A percentile compares a stretch with the other conserved stretches of the same genome.
Evolutionary conservation across 169 alveolate genomes (phyloP).

Genomic region (Plasmodium gaboni): DNA sequence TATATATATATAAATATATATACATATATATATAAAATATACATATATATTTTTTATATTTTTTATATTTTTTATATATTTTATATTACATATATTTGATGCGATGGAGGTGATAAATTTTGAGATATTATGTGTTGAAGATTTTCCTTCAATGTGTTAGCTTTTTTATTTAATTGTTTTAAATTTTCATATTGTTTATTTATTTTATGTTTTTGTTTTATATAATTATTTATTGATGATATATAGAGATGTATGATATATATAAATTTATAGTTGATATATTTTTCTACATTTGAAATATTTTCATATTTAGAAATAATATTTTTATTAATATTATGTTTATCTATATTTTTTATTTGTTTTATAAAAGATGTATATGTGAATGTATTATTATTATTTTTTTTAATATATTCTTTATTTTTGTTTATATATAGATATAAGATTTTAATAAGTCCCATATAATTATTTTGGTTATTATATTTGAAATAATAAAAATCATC

Average conservation of each 20-base stretch:
- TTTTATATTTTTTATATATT: neutral
- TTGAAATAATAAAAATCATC: conserved; percentile 42
- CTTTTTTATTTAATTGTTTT: neutral
- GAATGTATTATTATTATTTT: conserved; percentile 1
- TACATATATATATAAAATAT: neutral
- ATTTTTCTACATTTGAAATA: conserved; percentile 46
- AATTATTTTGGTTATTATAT: conserved; percentile 15
- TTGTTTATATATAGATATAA: conserved; percentile 37
- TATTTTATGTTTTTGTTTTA: conserved; percentile 13
- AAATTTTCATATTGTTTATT: neutral
- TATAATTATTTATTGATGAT: conserved; percentile 43
- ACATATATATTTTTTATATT: neutral
- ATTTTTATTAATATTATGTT: conserved; percentile 7
- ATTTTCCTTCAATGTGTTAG: neutral
- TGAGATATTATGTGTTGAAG: neutral
- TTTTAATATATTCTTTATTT: conserved; percentile 3
- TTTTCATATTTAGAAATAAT: conserved; percentile 52
- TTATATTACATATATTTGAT: neutral
- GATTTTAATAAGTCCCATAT: conserved; percentile 44
- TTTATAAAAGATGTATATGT: conserved; percentile 4
- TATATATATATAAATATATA: neutral
- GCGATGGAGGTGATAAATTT: neutral
- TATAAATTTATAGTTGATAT: conserved; percentile 23
- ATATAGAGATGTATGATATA: conserved; percentile 7
- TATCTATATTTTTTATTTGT: conserved; percentile 2